Evolutionary conservation across 2,329 filamentous ascomycete genomes (phyloP).

Genomic region (Diaporthe capsici): DNA sequence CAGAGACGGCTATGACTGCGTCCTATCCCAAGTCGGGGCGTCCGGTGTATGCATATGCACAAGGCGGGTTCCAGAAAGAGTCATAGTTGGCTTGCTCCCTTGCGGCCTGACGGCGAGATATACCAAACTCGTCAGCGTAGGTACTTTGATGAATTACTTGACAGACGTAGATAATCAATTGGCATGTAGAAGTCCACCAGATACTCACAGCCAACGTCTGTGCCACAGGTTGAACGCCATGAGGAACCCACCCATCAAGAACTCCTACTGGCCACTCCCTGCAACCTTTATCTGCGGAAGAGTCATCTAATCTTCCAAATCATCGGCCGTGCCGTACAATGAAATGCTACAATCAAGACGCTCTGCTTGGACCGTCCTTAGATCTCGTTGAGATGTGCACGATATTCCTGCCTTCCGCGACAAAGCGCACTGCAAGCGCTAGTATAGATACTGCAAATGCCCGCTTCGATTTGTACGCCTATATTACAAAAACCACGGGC

Average conservation of each 20-base stretch:
- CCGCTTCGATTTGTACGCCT: neutral
- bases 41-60: neutral
- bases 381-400: neutral
- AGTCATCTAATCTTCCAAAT: neutral
- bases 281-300: no score
- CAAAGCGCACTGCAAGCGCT: neutral
- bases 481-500: neutral
- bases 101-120: neutral
- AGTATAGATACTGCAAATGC: neutral
- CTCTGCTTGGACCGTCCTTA: neutral
- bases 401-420: neutral
- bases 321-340: neutral
- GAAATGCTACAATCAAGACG: neutral
- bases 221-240: neutral
- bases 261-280: neutral
- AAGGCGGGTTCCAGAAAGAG: neutral
- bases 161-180: neutral
- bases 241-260: neutral
- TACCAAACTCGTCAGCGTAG: neutral
- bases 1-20: neutral
- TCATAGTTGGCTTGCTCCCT: neutral
- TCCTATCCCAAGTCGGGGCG: neutral
- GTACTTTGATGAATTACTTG: neutral
- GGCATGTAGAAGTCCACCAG: neutral
- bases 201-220: neutral